phyloP scores from a whole-genome alignment of 208 protist genomes.

The Dictyostelium gargantuum region DNA sequence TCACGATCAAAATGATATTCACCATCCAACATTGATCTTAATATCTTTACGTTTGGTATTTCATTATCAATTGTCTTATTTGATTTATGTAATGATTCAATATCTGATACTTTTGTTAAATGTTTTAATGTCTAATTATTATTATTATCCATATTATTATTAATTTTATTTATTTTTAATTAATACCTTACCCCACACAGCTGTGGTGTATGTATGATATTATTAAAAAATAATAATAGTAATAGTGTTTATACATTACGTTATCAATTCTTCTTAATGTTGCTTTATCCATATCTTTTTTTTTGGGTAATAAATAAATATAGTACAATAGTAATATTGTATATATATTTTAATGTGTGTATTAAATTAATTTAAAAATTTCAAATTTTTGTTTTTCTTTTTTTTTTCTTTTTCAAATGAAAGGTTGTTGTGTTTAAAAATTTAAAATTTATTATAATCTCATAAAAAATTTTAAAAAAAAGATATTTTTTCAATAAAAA shows the following conservation, averaged over 20 bases:
- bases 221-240: neutral
- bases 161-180: neutral
- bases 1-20: neutral
- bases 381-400: too few species aligned
- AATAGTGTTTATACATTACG: neutral
- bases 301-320: too few species aligned
- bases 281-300: neutral
- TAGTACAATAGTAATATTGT: too few species aligned
- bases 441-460: neutral
- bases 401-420: neutral
- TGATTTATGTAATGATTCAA: neutral
- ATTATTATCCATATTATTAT: too few species aligned
- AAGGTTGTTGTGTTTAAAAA: neutral
- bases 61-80: neutral
- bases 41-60: neutral
- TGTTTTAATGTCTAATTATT: neutral
- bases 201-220: too few species aligned
- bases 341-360: too few species aligned
- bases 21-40: constrained; percentile 26
- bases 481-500: too few species aligned
- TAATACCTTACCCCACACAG: too few species aligned
- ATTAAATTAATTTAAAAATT: too few species aligned
- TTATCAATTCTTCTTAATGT: constrained; percentile 10
- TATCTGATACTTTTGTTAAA: neutral
- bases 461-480: too few species aligned